These are phyloP conservation scores for Dalbergia cochinchinensis DNA, from an alignment of 306 rosid genomes.

Conservation along the genomic window DNA sequence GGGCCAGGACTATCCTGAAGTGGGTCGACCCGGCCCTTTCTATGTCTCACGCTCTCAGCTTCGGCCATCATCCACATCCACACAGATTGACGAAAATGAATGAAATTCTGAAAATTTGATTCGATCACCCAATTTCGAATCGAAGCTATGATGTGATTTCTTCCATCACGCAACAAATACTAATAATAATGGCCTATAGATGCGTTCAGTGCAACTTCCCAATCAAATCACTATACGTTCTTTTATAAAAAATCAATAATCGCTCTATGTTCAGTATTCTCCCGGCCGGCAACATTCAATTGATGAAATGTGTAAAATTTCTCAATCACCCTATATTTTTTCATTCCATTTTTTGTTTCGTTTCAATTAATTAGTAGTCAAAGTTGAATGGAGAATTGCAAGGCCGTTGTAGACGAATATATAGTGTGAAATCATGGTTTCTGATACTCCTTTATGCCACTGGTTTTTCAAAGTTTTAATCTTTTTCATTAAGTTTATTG, in stretches of 20 bases:
- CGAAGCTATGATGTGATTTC: neutral
- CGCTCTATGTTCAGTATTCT: conserved; percentile 60
- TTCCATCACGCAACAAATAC: neutral
- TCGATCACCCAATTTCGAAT: neutral
- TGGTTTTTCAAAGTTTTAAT: conserved; percentile 26
- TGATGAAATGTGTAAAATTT: conserved; percentile 83
- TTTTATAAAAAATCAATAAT: no score
- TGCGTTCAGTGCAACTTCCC: conserved; percentile 77
- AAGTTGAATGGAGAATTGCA: conserved; percentile 70
- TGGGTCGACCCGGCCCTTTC: no score
- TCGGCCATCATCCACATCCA: no score
- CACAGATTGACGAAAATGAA: no score
- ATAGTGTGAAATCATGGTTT: conserved; percentile 81
- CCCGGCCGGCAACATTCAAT: conserved; percentile 90
- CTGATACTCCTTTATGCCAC: conserved; percentile 9
- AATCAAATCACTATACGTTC: conserved; percentile 65
- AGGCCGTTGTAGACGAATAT: conserved; percentile 81
- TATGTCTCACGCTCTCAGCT: no score
- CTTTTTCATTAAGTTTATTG: neutral
- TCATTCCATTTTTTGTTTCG: conserved; percentile 11
- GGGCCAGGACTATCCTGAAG: no score
- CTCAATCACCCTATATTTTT: neutral
- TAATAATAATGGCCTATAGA: conserved; percentile 51
- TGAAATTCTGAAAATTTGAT: no score
- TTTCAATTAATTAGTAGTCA: neutral